Evolutionary conservation across 805 yeast species (phyloP), one percentile per base, ranked within the genome.

Genomic region (Saccharomyces mikatae): DNA sequence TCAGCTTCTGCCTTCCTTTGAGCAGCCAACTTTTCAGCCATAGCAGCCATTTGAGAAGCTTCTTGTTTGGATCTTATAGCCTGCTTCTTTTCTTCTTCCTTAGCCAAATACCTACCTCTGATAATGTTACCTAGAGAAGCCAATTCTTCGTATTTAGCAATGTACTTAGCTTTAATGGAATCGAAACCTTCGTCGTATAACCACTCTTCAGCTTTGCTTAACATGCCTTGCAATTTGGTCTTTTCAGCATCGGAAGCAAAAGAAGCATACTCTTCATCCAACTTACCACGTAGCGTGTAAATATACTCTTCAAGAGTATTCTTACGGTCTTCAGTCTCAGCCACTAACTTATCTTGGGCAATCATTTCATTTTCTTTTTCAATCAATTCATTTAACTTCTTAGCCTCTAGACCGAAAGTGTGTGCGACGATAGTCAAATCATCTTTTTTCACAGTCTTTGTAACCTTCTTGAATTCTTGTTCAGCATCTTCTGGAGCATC

Each of bases 241-340:
- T 91, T 92, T 81, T 94, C 98, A 67, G 83, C 88, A 55, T 85
- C 92, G 62, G 87, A 80, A 57, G 97, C 96, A 70, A 90, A 92
- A 67, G 79, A 83, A 61, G 86, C 80, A 73, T 91, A 91, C 66
- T 83, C 84, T 55, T 90, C 98, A 56, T 90, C 97, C 68, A 94
- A 80, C 79, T 94, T 92, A 72, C 95, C 96, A 78, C 98, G 87
- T 75, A 92, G 83, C 67, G 90, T 95, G 77, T 92, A 92, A 69
- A 94, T 92, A 80, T 91, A 92, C 80, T 94, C 98, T 80, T 92
- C 99, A 58, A 94, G 80, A 62, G 96, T 95, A 74, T 92, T 92
- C 86, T 94, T 94, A 75, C 90, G 89, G 78, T 94, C 97, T 80
- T 94, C 98, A 62, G 98, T 92, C 77, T 92, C 97, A 62, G 96